A percentile compares a stretch with the other conserved stretches of the same genome.
phyloP scores from a whole-genome alignment of 768 basidiomycete species.

The Amanita brunnescens region DNA sequence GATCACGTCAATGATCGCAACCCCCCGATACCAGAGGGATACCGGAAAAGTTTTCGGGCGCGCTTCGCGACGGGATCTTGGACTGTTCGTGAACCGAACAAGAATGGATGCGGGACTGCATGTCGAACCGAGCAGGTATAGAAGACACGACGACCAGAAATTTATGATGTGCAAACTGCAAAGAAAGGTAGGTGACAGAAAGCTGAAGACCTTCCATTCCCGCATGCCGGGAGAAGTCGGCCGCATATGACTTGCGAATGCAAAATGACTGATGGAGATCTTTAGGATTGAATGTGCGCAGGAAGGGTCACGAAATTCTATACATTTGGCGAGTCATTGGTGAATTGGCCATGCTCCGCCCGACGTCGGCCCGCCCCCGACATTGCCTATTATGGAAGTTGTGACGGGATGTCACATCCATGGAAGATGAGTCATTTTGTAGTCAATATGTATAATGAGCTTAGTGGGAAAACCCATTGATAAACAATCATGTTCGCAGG shows the following conservation, averaged over 20 bases:
- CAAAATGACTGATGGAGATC: no score
- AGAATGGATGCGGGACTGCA: no score
- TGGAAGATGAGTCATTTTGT: not conserved
- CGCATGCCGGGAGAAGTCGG: no score
- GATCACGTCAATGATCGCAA: not conserved
- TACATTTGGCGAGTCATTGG: not conserved
- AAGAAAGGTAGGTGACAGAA: no score
- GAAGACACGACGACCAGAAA: no score
- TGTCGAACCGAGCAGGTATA: no score
- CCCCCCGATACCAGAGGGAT: not conserved
- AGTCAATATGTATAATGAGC: not conserved
- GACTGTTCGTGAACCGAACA: no score
- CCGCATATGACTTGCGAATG: no score
- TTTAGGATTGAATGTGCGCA: no score
- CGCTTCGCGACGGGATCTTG: no score
- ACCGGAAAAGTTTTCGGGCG: not conserved
- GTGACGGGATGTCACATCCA: not conserved
- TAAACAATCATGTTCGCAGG: not conserved
- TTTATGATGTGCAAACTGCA: no score
- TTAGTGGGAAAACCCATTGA: not conserved
- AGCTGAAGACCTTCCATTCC: no score
- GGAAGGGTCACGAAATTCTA: not conserved
- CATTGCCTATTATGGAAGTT: not conserved
- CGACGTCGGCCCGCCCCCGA: not conserved
- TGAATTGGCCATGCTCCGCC: not conserved